A percentile compares a stretch with the other conserved stretches of the same genome.
Conservation (phyloP, 2,329 filamentous ascomycete species). For the Epichloe gansuensis region DNA sequence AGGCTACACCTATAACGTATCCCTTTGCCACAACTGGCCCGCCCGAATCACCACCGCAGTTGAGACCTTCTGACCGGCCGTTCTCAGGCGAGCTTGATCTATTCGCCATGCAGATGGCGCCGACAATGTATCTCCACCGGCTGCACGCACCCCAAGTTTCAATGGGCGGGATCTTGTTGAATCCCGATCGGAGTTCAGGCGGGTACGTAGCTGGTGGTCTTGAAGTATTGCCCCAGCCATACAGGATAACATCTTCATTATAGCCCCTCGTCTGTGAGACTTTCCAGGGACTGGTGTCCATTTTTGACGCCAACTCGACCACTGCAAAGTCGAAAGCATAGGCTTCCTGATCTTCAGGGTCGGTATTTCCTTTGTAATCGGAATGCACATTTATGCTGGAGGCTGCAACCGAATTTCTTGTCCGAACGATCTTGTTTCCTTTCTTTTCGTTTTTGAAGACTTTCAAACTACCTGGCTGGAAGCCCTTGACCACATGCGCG, state of each 20-base stretch:
- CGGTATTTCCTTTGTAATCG: neutral
- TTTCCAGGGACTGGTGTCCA: neutral
- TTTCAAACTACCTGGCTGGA: rapidly evolving
- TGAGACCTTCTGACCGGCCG: neutral
- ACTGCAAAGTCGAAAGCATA: neutral
- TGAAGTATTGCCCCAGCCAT: neutral
- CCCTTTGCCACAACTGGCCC: neutral
- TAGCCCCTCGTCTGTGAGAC: neutral
- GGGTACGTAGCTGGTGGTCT: neutral
- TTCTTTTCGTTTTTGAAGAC: neutral
- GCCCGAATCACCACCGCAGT: neutral
- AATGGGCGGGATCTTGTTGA: neutral
- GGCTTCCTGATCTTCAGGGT: neutral
- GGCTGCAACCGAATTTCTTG: rapidly evolving
- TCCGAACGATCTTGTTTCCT: neutral
- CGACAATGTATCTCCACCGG: neutral
- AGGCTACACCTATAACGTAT: neutral
- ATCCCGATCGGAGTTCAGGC: neutral
- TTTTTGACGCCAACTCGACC: neutral
- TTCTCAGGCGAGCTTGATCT: neutral
- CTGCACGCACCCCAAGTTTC: too few relatives aligned
- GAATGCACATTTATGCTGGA: neutral
- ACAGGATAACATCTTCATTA: neutral
- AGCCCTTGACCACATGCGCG: neutral
- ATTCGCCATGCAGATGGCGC: neutral